Percentiles rank a stretch among this genome's conserved stretches.
Evolutionary conservation across 2,329 filamentous ascomycete species (phyloP).

Genomic region (Aspergillus fumigatiaffinis): DNA sequence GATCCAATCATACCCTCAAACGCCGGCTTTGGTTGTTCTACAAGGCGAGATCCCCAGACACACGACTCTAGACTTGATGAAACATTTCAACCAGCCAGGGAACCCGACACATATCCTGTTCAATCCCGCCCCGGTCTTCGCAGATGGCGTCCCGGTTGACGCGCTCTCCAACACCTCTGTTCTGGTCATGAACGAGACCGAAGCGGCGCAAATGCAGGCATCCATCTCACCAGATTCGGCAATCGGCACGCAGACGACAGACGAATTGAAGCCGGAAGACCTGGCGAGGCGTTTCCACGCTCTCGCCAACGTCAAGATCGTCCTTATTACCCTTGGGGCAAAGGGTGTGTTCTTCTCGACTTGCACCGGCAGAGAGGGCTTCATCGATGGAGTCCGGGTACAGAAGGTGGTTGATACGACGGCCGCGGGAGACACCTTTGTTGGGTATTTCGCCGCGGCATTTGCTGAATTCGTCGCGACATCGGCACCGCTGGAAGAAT

Average conservation of each 20-base stretch:
- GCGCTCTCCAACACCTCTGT: conserved; percentile 14
- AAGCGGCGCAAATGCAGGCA: not conserved
- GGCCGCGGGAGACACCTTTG: not conserved
- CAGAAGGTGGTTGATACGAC: not conserved
- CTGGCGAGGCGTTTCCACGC: not conserved
- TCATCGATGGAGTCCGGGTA: not conserved
- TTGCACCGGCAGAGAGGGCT: not conserved
- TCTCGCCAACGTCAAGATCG: not conserved
- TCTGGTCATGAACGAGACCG: not conserved
- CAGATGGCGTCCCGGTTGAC: conserved; percentile 55
- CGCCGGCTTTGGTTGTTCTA: not conserved
- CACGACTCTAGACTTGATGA: not conserved
- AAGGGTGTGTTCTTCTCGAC: not conserved
- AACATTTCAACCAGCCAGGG: not conserved
- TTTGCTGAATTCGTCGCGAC: not conserved
- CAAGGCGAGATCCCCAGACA: not conserved
- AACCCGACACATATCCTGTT: conserved; percentile 55
- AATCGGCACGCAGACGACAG: not conserved
- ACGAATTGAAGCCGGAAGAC: not conserved
- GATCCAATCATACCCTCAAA: not conserved
- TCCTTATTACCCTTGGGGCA: not conserved
- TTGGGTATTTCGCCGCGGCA: not conserved
- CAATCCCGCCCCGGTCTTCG: conserved; percentile 79
- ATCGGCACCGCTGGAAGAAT: not conserved
- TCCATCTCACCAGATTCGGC: not conserved